A percentile compares a stretch with the other conserved stretches of the same genome.
Conservation (phyloP, 73 alveolate genomes). For the Diophrys appendiculata region DNA sequence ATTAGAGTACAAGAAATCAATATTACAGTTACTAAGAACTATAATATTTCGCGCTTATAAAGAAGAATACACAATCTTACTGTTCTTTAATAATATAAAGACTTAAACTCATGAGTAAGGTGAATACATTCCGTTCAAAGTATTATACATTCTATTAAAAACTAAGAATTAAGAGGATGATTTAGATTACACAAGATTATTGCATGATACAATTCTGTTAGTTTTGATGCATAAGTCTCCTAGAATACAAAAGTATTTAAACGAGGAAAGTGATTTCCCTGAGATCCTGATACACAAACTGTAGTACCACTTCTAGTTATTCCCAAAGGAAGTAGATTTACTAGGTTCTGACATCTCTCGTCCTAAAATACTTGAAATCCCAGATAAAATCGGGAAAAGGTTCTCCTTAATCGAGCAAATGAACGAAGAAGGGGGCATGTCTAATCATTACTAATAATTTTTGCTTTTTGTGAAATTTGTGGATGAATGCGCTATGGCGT, state of each 20-base stretch:
- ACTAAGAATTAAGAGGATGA: not conserved
- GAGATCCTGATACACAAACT: not conserved
- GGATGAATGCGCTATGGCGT: not conserved
- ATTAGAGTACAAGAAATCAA: not conserved
- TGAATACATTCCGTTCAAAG: not conserved
- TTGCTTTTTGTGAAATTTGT: no score
- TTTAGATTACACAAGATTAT: not conserved
- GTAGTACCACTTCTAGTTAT: not conserved
- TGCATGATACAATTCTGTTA: not conserved
- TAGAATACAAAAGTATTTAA: not conserved
- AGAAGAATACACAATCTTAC: not conserved
- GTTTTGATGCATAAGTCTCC: not conserved
- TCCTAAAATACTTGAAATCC: not conserved
- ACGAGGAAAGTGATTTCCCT: not conserved
- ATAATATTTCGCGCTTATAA: not conserved
- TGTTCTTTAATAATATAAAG: not conserved
- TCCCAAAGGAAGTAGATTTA: not conserved
- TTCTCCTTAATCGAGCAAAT: not conserved
- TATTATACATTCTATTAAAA: no score
- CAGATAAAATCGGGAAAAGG: not conserved
- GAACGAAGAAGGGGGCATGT: not conserved
- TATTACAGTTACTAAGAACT: not conserved
- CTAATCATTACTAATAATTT: not conserved
- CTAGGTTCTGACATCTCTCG: not conserved
- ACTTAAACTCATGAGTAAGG: not conserved